Conservation (phyloP, 805 yeast species). For the Dipodascus geniculatus region DNA sequence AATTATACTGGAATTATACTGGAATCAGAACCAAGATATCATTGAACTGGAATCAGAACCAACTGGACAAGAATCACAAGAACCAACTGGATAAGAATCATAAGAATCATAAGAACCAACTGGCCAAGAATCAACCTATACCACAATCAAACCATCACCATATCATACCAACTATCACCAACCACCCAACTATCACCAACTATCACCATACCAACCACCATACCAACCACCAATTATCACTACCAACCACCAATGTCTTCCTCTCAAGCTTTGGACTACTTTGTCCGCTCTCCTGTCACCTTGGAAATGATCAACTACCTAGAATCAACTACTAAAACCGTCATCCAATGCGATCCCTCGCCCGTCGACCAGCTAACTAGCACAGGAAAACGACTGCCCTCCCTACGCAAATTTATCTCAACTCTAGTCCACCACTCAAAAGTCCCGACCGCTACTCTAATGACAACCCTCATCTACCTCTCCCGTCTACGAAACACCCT, state of each 20-base stretch:
- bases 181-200: background rate
- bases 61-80: too few species aligned
- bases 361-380: conserved; percentile 10
- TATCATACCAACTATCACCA: background rate
- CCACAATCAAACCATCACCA: too few species aligned
- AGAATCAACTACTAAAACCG: conserved; percentile 29
- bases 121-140: background rate
- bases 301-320: conserved; percentile 31
- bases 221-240: background rate
- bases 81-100: too few species aligned
- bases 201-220: background rate
- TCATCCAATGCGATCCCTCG: conserved; percentile 26
- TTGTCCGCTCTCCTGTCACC: conserved; percentile 30
- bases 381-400: conserved; percentile 12
- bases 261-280: conserved; percentile 28
- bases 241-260: conserved; percentile 18
- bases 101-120: too few species aligned
- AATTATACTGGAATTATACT: too few species aligned
- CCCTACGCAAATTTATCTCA: conserved; percentile 45
- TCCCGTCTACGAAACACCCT: conserved; percentile 63
- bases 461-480: conserved; percentile 82
- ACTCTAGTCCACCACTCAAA: conserved; percentile 67
- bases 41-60: too few species aligned
- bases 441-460: conserved; percentile 88
- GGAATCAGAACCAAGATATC: too few species aligned